phyloP scores from a whole-genome alignment of 192 early-diverging fungal genomes.

The Backusella parvicylindrica region DNA sequence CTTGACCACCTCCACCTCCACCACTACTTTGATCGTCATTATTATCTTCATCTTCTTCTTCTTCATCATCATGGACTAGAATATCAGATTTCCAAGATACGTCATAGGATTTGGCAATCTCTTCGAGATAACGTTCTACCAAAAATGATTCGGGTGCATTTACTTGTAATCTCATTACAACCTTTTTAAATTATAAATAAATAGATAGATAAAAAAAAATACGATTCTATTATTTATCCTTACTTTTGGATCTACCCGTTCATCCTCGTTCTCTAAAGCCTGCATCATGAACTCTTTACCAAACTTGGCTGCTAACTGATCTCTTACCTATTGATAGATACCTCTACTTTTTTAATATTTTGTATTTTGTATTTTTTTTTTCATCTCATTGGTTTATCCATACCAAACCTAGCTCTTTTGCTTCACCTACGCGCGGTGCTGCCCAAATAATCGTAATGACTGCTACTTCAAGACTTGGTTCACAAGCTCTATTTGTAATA shows the following conservation, averaged over 20 bases:
- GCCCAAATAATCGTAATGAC: slow-evolving; percentile 90
- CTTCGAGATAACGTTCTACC: slow-evolving; percentile 82
- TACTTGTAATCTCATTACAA: slow-evolving; percentile 78
- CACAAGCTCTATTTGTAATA: slow-evolving; percentile 52
- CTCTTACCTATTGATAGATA: slow-evolving; percentile 51
- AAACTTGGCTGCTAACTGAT: slow-evolving; percentile 78
- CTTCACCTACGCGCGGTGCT: slow-evolving; percentile 74
- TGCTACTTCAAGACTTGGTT: slow-evolving; percentile 80
- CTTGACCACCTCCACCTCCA: not conserved
- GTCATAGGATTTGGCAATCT: slow-evolving; percentile 82
- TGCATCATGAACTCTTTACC: slow-evolving; percentile 76
- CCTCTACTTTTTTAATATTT: too few species aligned
- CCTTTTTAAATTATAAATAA: slow-evolving; percentile 35
- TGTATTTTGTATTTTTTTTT: not conserved
- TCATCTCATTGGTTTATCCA: not conserved
- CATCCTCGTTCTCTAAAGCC: slow-evolving; percentile 73
- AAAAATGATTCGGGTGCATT: slow-evolving; percentile 76
- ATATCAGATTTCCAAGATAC: slow-evolving; percentile 64
- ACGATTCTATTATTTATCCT: not conserved
- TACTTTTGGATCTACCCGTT: slow-evolving; percentile 74
- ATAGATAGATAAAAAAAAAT: not conserved
- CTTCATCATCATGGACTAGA: slow-evolving; percentile 37
- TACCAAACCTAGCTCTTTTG: slow-evolving; percentile 73
- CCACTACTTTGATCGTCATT: slow-evolving; percentile 13
- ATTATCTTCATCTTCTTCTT: slow-evolving; percentile 25